Percentiles rank a stretch among this genome's conserved stretches.
Conservation (phyloP, 2,329 filamentous ascomycete genomes). For the Dactylonectria estremocensis region DNA sequence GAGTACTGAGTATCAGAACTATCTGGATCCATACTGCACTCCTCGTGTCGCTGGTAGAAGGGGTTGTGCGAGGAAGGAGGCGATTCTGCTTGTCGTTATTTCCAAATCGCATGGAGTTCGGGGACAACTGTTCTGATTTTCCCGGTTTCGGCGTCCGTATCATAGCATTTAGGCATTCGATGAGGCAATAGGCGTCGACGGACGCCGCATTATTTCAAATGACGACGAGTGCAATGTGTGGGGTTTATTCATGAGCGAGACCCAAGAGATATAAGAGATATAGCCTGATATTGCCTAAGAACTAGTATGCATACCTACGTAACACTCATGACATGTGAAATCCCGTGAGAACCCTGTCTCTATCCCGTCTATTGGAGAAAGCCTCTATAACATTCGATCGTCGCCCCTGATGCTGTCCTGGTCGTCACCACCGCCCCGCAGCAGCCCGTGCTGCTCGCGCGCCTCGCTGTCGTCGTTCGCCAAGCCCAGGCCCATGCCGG, state of each 20-base stretch:
- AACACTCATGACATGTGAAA: conserved; percentile 11
- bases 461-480: conserved; percentile 52
- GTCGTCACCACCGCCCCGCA: conserved; percentile 56
- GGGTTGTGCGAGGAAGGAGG: not conserved
- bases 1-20: conserved; percentile 78
- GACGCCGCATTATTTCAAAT: not conserved
- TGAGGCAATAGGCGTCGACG: conserved; percentile 11
- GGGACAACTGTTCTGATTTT: not conserved
- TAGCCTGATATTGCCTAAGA: not conserved
- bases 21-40: not conserved
- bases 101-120: not conserved
- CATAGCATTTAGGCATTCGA: conserved; percentile 17
- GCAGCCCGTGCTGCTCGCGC: conserved; percentile 61
- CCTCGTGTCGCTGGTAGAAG: not conserved
- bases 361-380: conserved; percentile 25
- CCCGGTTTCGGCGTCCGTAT: conserved; percentile 5
- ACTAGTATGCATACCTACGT: conserved; percentile 4
- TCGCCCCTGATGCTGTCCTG: conserved; percentile 48
- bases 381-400: conserved; percentile 47
- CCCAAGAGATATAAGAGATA: not conserved
- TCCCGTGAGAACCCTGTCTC: conserved; percentile 13
- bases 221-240: not conserved
- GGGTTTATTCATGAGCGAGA: not conserved
- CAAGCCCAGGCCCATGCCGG: conserved; percentile 49
- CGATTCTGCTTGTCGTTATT: conserved; percentile 3